These are phyloP conservation scores for Neurospora africana DNA, from an alignment of 495 filamentous ascomycete species.

Conservation along the genomic window DNA sequence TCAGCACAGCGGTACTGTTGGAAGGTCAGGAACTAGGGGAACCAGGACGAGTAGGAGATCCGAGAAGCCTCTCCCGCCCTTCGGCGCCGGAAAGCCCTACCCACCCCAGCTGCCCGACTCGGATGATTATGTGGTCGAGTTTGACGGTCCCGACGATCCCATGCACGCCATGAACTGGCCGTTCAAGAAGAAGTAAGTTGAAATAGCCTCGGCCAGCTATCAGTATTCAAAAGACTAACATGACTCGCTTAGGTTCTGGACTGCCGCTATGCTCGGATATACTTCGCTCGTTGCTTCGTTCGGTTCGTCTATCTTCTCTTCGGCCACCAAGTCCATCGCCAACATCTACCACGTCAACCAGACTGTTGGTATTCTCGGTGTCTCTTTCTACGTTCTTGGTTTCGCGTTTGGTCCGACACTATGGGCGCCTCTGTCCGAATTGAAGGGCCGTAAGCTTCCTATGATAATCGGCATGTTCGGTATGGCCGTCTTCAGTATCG, in stretches of 20 bases:
- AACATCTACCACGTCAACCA: constrained; percentile 42
- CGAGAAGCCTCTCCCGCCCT: constrained; percentile 45
- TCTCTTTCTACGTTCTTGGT: constrained; percentile 60
- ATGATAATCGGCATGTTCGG: constrained; percentile 66
- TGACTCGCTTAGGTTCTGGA: constrained; percentile 39
- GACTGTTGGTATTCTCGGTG: constrained; percentile 55
- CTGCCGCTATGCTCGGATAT: constrained; percentile 63
- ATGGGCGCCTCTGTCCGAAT: constrained; percentile 67
- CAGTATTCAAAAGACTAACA: constrained; percentile 11
- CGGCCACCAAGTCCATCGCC: constrained; percentile 45
- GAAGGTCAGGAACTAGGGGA: constrained; percentile 28
- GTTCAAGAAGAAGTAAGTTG: constrained; percentile 56
- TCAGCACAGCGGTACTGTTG: constrained; percentile 70
- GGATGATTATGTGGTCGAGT: constrained; percentile 84
- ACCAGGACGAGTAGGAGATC: constrained; percentile 37
- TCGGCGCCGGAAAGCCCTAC: constrained; percentile 68
- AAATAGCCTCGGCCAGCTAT: neutral
- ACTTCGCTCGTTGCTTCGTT: constrained; percentile 71
- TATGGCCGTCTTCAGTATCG: constrained; percentile 66
- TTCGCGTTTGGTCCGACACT: constrained; percentile 57
- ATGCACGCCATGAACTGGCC: constrained; percentile 80
- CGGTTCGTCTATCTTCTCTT: constrained; percentile 57
- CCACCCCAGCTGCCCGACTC: constrained; percentile 60
- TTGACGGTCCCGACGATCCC: constrained; percentile 68
- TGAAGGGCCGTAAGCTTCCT: constrained; percentile 64